Base-by-base conservation (phyloP, 768 basidiomycete species). In the Chalciporus sphaerocephalus region DNA sequence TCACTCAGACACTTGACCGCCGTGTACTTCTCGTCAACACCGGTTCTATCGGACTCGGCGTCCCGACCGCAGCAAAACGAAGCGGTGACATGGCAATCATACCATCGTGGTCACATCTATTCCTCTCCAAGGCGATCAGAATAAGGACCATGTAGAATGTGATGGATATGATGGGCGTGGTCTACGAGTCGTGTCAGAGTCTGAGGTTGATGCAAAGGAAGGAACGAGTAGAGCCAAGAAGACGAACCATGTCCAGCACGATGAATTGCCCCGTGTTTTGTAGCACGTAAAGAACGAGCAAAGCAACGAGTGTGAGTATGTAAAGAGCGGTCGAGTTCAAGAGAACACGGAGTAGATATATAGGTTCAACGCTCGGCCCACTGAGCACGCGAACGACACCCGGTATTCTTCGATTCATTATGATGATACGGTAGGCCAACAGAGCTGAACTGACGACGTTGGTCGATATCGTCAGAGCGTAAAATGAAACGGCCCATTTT, bases 381-480 rank as follows among this genome's bases (percentile, higher is more conserved):
- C 48, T 44, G 23, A 48, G 36, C 6, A 56, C 40, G 11, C 53
- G 56, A 17, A 49, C 28, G 13, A 47, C 40, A 12, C 38, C 58
- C 0, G 46, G 38, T 32, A 34, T 20, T 13, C 44, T 15, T 13
- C 22, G 54, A 42, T 51, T 15, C 9, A 17, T 44, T 2, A 15
- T 40, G 52, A 47, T 57, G 27, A 60, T 54, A 38, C 58, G 54
- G 38, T 54, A 51, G 15, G 44, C 49, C 33, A 60, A 28, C 2
- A 60, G 15, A 20, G 15, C 54, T 56, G 60, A 60, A 37, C 53
- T 42, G n/a, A 60, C 33, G 21, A 49, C 3, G 24, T 62, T 60
- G 2, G 59, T 62, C 2, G 39, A 36, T 30, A 60, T 41, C 12
- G 60, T 56, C 24, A 58, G 36, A 7, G 46, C 13, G 35, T 51